Conservation (phyloP, 129 eudicot species). For the Lactuca sativa region DNA sequence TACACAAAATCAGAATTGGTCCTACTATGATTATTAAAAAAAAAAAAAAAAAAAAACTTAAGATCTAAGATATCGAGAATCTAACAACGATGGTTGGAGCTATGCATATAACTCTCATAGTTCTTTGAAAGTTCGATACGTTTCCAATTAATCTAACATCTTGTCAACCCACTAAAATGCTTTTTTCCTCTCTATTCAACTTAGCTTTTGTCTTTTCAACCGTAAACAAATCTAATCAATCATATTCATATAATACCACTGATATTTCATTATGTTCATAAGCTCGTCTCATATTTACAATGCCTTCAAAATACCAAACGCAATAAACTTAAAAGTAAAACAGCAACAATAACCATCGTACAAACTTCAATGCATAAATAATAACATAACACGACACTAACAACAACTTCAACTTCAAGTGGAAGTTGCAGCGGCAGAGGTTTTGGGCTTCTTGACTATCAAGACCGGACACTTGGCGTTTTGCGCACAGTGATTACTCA, state of each 20-base stretch:
- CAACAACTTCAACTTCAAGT: background rate
- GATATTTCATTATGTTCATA: background rate
- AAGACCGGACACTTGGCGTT: slow-evolving; percentile 73
- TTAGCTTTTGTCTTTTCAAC: slow-evolving; percentile 4
- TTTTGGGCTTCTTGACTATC: slow-evolving; percentile 79
- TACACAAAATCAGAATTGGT: too few species aligned
- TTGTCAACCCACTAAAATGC: background rate
- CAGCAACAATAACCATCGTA: background rate
- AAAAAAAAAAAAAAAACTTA: too few species aligned
- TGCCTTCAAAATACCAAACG: background rate
- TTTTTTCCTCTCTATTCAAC: background rate
- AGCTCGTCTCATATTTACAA: background rate
- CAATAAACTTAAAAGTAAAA: background rate
- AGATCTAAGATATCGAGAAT: too few species aligned
- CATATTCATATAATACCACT: background rate
- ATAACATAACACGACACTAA: background rate
- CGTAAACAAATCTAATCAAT: background rate
- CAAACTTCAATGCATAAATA: background rate
- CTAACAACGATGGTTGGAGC: too few species aligned
- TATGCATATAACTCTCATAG: too few species aligned
- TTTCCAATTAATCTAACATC: background rate
- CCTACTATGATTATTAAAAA: too few species aligned
- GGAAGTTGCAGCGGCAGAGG: slow-evolving; percentile 18
- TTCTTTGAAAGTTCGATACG: background rate
- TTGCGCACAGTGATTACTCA: slow-evolving; percentile 86